Evolutionary conservation across 371 early-diverging fungal species (phyloP).

Genomic region (Zopfochytrium polystomum): DNA sequence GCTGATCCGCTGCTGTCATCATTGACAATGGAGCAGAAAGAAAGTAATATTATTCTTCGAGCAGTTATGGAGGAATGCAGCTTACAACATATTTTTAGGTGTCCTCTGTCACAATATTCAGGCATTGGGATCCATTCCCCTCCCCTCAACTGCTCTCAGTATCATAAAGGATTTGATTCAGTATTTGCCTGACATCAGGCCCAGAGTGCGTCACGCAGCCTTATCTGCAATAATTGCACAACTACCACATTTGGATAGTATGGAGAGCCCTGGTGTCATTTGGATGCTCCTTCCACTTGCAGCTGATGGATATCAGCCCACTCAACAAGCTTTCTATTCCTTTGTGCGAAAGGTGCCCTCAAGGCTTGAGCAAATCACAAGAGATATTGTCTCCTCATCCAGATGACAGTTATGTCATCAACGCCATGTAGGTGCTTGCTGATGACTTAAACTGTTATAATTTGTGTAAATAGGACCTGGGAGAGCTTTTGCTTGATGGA

Average conservation of each 20-base stretch:
- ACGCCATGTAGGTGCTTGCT: constrained; percentile 19
- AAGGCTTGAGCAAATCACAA: constrained; percentile 26
- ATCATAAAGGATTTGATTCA: constrained; percentile 44
- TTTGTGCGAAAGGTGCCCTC: constrained; percentile 38
- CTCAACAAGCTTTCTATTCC: constrained; percentile 40
- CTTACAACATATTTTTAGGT: constrained; percentile 13
- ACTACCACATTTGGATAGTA: constrained; percentile 29
- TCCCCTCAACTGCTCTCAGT: constrained; percentile 14
- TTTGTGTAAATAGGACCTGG: constrained; percentile 31
- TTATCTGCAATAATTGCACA: constrained; percentile 34
- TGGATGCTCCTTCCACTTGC: constrained; percentile 50
- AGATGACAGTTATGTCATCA: constrained; percentile 41
- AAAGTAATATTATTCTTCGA: constrained; percentile 29
- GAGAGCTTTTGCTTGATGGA: constrained; percentile 43
- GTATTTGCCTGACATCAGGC: constrained; percentile 22
- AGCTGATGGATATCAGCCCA: constrained; percentile 39
- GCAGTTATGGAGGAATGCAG: not conserved
- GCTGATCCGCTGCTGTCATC: constrained; percentile 44
- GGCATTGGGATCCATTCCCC: constrained; percentile 29
- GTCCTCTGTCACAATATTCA: constrained; percentile 27
- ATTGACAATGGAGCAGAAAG: constrained; percentile 29
- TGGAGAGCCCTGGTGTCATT: constrained; percentile 26
- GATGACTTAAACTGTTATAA: not conserved
- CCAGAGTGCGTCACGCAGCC: constrained; percentile 37
- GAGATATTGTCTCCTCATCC: constrained; percentile 40